phyloP scores from a whole-genome alignment of 78 protist species.

The Dictyostelium brefeldianum region DNA sequence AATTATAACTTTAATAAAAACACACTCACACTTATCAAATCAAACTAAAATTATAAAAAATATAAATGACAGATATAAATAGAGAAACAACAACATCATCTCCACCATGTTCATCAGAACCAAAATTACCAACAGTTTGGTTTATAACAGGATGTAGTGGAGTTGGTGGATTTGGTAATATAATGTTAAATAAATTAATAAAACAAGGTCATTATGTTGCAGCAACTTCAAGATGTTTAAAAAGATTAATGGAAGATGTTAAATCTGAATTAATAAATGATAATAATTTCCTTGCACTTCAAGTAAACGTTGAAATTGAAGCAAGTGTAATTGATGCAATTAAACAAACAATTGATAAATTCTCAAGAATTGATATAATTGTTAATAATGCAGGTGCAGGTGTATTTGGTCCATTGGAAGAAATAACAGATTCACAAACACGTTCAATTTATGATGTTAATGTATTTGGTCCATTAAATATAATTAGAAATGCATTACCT shows the following conservation, averaged over 20 bases:
- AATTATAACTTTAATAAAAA: too few relatives aligned
- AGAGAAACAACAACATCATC: too few relatives aligned
- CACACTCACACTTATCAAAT: too few relatives aligned
- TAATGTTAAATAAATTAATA: background rate
- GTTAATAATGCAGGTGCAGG: conserved; percentile 47
- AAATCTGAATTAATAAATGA: background rate
- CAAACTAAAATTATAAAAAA: too few relatives aligned
- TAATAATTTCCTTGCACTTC: background rate
- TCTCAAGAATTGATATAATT: conserved; percentile 10
- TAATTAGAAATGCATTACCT: conserved; percentile 19
- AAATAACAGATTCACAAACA: background rate
- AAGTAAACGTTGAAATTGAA: background rate
- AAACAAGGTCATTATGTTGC: conserved; percentile 7
- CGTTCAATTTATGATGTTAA: background rate
- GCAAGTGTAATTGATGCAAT: background rate
- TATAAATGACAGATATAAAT: too few relatives aligned
- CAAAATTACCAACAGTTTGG: too few relatives aligned
- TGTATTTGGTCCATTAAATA: conserved; percentile 30
- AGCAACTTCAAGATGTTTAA: conserved; percentile 24
- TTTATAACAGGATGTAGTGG: conserved; percentile 29
- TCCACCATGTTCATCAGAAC: too few relatives aligned
- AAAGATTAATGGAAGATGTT: background rate
- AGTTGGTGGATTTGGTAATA: background rate
- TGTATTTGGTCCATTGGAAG: background rate
- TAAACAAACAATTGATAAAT: background rate